A percentile compares a stretch with the other conserved stretches of the same genome.
Conservation (phyloP, 306 rosid species). For the Dryas octopetala region DNA sequence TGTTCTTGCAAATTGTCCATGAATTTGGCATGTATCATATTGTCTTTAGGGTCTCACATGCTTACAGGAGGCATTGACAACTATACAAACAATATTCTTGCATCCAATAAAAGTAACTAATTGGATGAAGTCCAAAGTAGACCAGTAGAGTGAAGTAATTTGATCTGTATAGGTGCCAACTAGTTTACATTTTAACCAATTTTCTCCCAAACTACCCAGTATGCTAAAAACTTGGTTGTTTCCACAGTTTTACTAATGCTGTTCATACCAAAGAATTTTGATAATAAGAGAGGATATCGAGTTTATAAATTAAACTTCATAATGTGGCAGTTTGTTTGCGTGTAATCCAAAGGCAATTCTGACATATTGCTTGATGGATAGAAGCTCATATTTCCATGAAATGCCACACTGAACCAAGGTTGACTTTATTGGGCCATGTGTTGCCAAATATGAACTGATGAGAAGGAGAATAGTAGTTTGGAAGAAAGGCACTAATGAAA, state of each 20-base stretch:
- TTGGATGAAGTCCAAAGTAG: background rate
- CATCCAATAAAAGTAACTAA: background rate
- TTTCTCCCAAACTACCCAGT: background rate
- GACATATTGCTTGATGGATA: background rate
- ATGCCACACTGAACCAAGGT: background rate
- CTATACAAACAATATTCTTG: background rate
- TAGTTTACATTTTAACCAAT: background rate
- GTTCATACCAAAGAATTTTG: background rate
- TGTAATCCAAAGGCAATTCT: constrained; percentile 3
- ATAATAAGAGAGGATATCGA: background rate
- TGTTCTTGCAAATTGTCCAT: background rate
- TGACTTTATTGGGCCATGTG: background rate
- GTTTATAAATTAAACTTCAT: background rate
- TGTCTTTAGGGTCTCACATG: background rate
- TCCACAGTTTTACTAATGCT: background rate
- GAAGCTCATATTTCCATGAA: background rate
- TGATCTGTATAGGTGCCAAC: background rate
- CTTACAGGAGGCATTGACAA: background rate
- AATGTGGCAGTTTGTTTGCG: background rate
- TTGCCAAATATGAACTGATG: background rate
- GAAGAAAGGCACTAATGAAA: background rate
- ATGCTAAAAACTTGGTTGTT: background rate
- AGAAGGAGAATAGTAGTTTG: background rate
- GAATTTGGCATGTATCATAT: background rate
- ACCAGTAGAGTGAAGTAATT: background rate